A percentile compares a stretch with the other conserved stretches of the same genome.
Evolutionary conservation across 1,139 yeast species (phyloP).

Genomic region (Ogataea hybrid): DNA sequence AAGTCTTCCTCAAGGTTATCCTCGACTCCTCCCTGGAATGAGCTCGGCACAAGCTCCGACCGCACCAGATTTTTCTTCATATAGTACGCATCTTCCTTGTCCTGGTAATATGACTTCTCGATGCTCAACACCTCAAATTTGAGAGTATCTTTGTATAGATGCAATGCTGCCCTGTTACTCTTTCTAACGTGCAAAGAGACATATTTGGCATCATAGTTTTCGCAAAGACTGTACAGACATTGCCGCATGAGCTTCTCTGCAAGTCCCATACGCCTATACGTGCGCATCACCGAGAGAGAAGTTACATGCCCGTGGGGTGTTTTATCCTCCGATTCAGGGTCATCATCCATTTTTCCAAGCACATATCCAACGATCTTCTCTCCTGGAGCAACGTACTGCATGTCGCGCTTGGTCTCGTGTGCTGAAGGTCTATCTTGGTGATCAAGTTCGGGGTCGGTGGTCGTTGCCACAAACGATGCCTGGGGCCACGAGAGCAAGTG

Average conservation of each 20-base stretch:
- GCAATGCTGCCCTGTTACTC: constrained; percentile 92
- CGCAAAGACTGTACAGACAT: constrained; percentile 74
- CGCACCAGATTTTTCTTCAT: constrained; percentile 70
- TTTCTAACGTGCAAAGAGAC: constrained; percentile 93
- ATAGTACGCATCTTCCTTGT: constrained; percentile 98
- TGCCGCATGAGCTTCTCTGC: constrained; percentile 95
- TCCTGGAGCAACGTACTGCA: constrained; percentile 54
- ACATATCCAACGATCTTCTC: constrained; percentile 94
- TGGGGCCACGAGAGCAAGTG: constrained; percentile 98
- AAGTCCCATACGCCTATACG: constrained; percentile 91
- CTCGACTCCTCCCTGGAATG: constrained; percentile 44
- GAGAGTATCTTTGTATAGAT: constrained; percentile 83
- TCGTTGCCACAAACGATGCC: constrained; percentile 93
- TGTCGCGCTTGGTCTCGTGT: constrained; percentile 49
- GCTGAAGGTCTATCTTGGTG: constrained; percentile 33
- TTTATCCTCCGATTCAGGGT: constrained; percentile 66
- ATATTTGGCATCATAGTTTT: constrained; percentile 76
- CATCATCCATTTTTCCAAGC: constrained; percentile 95
- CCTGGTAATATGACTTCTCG: constrained; percentile 88
- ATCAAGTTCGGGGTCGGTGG: constrained; percentile 43
- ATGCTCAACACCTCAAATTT: constrained; percentile 77
- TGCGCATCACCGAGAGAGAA: constrained; percentile 90
- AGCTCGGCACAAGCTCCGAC: constrained; percentile 59
- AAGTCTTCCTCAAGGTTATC: constrained; percentile 35
- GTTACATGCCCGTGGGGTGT: constrained; percentile 94